phyloP scores from a whole-genome alignment of 495 filamentous ascomycete genomes.

The Hypoxylon lenormandii region DNA sequence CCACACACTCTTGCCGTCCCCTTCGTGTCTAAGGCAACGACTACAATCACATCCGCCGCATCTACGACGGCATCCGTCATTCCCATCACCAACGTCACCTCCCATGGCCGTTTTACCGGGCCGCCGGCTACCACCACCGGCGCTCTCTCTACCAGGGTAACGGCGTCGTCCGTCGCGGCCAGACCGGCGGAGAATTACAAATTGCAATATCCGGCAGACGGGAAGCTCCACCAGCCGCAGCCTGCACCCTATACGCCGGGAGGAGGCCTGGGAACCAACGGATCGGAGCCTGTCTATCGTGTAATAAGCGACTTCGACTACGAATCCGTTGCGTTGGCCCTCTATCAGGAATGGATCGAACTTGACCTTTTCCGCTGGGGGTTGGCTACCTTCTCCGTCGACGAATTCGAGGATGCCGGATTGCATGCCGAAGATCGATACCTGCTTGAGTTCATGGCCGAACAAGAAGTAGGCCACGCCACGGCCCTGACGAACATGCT shows the following conservation, averaged over 20 bases:
- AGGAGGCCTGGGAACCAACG: slow-evolving; percentile 85
- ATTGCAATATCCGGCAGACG: slow-evolving; percentile 75
- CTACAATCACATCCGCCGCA: slow-evolving; percentile 49
- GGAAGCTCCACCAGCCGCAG: slow-evolving; percentile 71
- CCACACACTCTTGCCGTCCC: slow-evolving; percentile 49
- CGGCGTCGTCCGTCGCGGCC: slow-evolving; percentile 62
- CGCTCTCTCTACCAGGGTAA: slow-evolving; percentile 62
- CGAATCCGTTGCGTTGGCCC: slow-evolving; percentile 73
- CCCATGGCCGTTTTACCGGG: slow-evolving; percentile 69
- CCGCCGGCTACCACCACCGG: slow-evolving; percentile 70
- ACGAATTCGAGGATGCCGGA: slow-evolving; percentile 77
- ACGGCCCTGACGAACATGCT: slow-evolving; percentile 85
- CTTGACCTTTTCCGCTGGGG: slow-evolving; percentile 88
- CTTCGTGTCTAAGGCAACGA: slow-evolving; percentile 52
- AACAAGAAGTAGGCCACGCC: slow-evolving; percentile 85
- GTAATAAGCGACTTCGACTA: slow-evolving; percentile 80
- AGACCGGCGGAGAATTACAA: slow-evolving; percentile 63
- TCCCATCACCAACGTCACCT: slow-evolving; percentile 56
- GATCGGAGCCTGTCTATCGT: slow-evolving; percentile 76
- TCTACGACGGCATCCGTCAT: slow-evolving; percentile 41
- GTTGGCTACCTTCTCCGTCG: slow-evolving; percentile 73
- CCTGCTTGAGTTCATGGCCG: slow-evolving; percentile 84
- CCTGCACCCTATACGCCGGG: slow-evolving; percentile 79
- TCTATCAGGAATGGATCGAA: slow-evolving; percentile 90
- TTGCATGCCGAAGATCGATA: slow-evolving; percentile 74